A percentile compares a stretch with the other conserved stretches of the same genome.
Conservation (phyloP, 768 basidiomycete genomes). For the Pisolithus marmoratus region DNA sequence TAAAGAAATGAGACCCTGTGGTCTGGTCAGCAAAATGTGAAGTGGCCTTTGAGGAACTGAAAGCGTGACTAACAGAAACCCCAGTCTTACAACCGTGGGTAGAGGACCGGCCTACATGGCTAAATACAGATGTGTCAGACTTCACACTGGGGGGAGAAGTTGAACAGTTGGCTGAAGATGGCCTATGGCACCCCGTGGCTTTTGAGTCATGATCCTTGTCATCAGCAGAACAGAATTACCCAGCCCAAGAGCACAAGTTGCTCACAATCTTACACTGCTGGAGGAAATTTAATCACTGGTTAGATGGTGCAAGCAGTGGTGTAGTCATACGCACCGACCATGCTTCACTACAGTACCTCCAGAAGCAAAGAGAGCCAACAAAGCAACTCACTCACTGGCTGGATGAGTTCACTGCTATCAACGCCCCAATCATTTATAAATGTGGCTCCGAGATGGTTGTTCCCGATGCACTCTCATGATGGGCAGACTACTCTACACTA, state of each 20-base stretch:
- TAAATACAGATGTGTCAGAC: not conserved
- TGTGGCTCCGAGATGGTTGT: not conserved
- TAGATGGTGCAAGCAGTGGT: too few species aligned
- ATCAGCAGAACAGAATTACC: not conserved
- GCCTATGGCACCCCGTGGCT: not conserved
- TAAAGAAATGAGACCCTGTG: not conserved
- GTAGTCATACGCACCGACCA: too few species aligned
- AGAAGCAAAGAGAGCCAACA: not conserved
- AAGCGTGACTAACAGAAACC: not conserved
- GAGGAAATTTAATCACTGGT: not conserved
- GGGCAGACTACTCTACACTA: not conserved
- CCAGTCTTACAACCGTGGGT: not conserved
- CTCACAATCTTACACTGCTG: not conserved
- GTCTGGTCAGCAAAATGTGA: too few species aligned
- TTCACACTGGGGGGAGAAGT: not conserved
- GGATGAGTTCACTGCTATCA: too few species aligned
- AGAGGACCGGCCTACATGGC: not conserved
- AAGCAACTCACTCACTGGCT: not conserved
- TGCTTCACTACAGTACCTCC: too few species aligned
- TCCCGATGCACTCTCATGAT: not conserved
- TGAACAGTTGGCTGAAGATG: not conserved
- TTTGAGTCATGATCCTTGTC: too few species aligned
- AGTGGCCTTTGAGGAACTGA: not conserved
- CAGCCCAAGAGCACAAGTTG: not conserved
- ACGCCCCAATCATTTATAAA: too few species aligned